A percentile compares a stretch with the other conserved stretches of the same genome.
Evolutionary conservation across 2,329 filamentous ascomycete species (phyloP).

Genomic region (Colletotrichum chrysophilum): DNA sequence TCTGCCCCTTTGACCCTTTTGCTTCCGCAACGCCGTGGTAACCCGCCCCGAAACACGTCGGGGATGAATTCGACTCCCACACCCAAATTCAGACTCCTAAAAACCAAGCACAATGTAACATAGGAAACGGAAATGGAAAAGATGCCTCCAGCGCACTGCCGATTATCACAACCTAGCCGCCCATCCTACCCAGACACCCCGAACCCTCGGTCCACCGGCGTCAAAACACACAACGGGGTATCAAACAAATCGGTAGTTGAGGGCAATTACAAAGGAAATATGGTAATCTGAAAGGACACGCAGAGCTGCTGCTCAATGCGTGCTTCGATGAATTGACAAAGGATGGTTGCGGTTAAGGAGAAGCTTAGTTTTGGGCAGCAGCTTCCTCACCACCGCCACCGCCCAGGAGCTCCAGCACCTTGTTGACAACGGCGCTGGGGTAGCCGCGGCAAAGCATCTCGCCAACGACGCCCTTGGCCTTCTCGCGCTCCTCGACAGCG

Average conservation of each 20-base stretch:
- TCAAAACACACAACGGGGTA: slow-evolving; percentile 30
- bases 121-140: not conserved
- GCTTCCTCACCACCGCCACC: slow-evolving; percentile 52
- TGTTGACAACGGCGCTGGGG: slow-evolving; percentile 88
- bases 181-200: slow-evolving; percentile 17
- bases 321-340: slow-evolving; percentile 18
- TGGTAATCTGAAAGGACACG: not conserved
- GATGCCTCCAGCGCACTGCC: slow-evolving; percentile 9
- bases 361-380: slow-evolving; percentile 22
- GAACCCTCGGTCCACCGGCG: slow-evolving; percentile 14
- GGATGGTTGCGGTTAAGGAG: not conserved
- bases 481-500: slow-evolving; percentile 78
- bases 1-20: slow-evolving; percentile 15
- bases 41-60: not conserved
- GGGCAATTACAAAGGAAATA: slow-evolving; percentile 29
- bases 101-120: not conserved
- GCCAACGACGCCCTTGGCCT: slow-evolving; percentile 78
- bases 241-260: slow-evolving; percentile 29
- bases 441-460: slow-evolving; percentile 94
- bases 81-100: not conserved
- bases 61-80: not conserved
- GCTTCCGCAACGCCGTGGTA: slow-evolving; percentile 15
- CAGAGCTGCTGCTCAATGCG: slow-evolving; percentile 9
- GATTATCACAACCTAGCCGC: slow-evolving; percentile 15
- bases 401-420: slow-evolving; percentile 89